Conservation (phyloP, 2,329 filamentous ascomycete genomes). For the Ampelomyces quisqualis region DNA sequence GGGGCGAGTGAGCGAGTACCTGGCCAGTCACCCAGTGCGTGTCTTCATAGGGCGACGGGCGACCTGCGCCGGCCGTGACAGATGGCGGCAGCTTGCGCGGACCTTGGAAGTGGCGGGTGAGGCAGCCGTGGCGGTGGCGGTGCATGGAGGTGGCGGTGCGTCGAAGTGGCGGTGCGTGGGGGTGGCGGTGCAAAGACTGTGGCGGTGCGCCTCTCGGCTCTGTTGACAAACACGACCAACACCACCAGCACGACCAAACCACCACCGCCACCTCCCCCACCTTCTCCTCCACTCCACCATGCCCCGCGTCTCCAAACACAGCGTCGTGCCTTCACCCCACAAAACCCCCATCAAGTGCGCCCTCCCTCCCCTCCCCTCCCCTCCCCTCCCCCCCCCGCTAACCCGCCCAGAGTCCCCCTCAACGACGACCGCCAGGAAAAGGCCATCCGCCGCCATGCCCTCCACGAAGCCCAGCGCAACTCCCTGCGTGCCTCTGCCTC, state of each 20-base stretch:
- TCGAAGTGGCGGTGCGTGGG: too few relatives aligned
- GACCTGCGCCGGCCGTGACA: constrained; percentile 15
- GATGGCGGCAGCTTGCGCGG: constrained; percentile 6
- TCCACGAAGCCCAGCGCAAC: constrained; percentile 88
- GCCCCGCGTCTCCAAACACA: constrained; percentile 56
- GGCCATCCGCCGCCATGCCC: constrained; percentile 81
- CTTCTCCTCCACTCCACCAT: too few relatives aligned
- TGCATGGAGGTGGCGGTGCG: too few relatives aligned
- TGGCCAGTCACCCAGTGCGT: too few relatives aligned
- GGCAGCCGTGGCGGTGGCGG: too few relatives aligned
- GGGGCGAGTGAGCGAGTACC: too few relatives aligned
- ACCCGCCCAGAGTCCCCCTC: constrained; percentile 71
- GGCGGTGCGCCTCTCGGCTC: not conserved
- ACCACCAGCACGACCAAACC: constrained; percentile 12
- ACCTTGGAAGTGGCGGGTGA: not conserved
- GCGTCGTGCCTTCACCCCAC: constrained; percentile 52
- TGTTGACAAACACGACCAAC: constrained; percentile 29
- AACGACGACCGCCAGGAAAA: constrained; percentile 96
- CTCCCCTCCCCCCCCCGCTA: constrained; percentile 1
- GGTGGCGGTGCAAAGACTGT: too few relatives aligned
- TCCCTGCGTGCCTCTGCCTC: constrained; percentile 83
- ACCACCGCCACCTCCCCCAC: constrained; percentile 13
- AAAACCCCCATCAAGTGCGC: constrained; percentile 43
- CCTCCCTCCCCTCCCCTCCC: not conserved
- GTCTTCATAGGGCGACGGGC: too few relatives aligned